phyloP scores from a whole-genome alignment of 257 asterid genomes.

The Plantago ovata region DNA sequence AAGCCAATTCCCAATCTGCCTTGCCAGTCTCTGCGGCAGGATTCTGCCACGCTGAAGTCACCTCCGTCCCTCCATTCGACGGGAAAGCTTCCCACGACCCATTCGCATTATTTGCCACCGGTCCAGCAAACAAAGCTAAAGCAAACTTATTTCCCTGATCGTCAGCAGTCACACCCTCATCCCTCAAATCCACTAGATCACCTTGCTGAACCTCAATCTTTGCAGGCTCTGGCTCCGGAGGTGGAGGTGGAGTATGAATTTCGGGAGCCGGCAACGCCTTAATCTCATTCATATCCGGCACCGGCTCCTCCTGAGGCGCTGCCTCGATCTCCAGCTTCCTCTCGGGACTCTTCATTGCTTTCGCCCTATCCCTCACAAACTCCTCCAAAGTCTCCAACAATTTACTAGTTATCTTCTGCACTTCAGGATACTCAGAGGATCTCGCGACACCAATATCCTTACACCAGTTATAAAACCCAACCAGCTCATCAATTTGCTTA shows the following conservation, averaged over 20 bases:
- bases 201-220: constrained; percentile 42
- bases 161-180: constrained; percentile 68
- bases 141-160: constrained; percentile 80
- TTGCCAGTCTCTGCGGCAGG: constrained; percentile 79
- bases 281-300: constrained; percentile 56
- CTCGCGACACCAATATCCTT: constrained; percentile 72
- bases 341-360: constrained; percentile 64
- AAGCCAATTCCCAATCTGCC: constrained; percentile 86
- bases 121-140: constrained; percentile 73
- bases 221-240: constrained; percentile 57
- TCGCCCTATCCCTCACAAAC: constrained; percentile 79
- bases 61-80: constrained; percentile 41
- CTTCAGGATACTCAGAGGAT: constrained; percentile 68
- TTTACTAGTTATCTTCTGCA: constrained; percentile 62
- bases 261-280: constrained; percentile 83
- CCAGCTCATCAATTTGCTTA: constrained; percentile 69
- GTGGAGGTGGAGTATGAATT: constrained; percentile 48
- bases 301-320: constrained; percentile 38
- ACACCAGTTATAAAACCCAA: constrained; percentile 66
- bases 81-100: constrained; percentile 88
- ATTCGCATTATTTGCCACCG: constrained; percentile 38
- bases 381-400: constrained; percentile 78
- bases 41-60: constrained; percentile 89
- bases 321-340: constrained; percentile 45
- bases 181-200: constrained; percentile 72